These are phyloP conservation scores for Salix brachista DNA, from an alignment of 345 rosid species.

Conservation along the genomic window DNA sequence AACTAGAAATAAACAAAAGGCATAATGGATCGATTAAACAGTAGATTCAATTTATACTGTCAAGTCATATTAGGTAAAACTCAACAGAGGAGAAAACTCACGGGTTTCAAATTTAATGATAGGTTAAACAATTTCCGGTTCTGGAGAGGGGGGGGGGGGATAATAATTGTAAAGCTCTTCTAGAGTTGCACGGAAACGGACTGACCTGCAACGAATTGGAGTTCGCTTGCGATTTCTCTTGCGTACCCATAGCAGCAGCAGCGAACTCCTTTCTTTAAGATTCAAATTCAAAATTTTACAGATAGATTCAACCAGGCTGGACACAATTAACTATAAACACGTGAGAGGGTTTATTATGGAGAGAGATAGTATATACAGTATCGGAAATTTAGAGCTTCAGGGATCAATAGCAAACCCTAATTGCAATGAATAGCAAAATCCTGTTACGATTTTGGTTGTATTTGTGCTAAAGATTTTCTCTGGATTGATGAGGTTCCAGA, in stretches of 20 bases:
- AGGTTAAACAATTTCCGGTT: slow-evolving; percentile 5
- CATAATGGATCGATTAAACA: background rate
- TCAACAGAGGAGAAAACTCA: background rate
- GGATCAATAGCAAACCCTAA: slow-evolving; percentile 56
- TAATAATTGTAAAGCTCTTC: background rate
- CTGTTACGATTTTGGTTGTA: background rate
- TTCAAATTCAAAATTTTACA: slow-evolving; percentile 27
- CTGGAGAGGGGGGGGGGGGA: slow-evolving; percentile 24
- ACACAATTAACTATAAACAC: background rate
- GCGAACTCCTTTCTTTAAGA: slow-evolving; percentile 2
- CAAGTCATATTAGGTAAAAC: background rate
- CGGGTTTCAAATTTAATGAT: slow-evolving; percentile 1
- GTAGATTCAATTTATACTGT: background rate
- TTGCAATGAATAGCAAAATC: slow-evolving; percentile 38
- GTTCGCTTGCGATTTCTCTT: slow-evolving; percentile 67
- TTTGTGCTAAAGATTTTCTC: too few relatives aligned
- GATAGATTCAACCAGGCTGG: slow-evolving; percentile 12
- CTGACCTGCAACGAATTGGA: slow-evolving; percentile 86
- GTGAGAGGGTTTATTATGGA: slow-evolving; percentile 46
- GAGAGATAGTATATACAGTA: too few relatives aligned
- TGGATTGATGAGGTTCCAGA: too few relatives aligned
- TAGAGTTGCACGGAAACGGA: background rate
- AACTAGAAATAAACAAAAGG: too few relatives aligned
- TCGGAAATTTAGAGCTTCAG: slow-evolving; percentile 9
- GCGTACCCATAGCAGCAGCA: slow-evolving; percentile 69